These are phyloP conservation scores for Penicillium robsamsonii DNA, from an alignment of 495 filamentous ascomycete species.

Conservation along the genomic window DNA sequence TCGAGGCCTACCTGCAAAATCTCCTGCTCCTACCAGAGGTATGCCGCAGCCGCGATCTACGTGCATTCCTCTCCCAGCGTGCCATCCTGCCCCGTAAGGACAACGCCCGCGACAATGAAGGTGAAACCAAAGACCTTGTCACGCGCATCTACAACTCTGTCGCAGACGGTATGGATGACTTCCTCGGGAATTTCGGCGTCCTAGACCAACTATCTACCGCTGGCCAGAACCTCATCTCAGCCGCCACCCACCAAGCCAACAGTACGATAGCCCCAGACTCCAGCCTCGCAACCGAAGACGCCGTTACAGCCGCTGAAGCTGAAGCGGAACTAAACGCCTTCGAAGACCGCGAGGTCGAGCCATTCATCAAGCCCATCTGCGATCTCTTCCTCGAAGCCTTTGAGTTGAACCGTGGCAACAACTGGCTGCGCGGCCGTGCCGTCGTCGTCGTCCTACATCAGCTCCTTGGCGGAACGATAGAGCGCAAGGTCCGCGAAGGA, in stretches of 20 bases:
- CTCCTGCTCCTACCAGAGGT: constrained; percentile 87
- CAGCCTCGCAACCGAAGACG: constrained; percentile 53
- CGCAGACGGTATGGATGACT: constrained; percentile 97
- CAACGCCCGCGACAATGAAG: constrained; percentile 53
- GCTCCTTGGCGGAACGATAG: constrained; percentile 79
- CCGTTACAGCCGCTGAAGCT: constrained; percentile 76
- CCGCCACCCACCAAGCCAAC: constrained; percentile 74
- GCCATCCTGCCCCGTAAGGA: constrained; percentile 62
- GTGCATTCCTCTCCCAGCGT: constrained; percentile 90
- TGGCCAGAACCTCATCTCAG: constrained; percentile 88
- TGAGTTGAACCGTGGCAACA: constrained; percentile 89
- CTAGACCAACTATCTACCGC: constrained; percentile 92
- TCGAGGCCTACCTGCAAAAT: constrained; percentile 84
- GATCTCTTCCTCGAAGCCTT: constrained; percentile 97
- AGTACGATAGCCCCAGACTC: constrained; percentile 35
- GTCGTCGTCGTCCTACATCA: constrained; percentile 81
- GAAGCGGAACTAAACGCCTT: constrained; percentile 94
- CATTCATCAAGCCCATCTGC: constrained; percentile 97
- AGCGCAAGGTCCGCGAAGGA: constrained; percentile 86
- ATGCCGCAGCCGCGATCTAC: constrained; percentile 86
- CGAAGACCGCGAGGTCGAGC: constrained; percentile 82
- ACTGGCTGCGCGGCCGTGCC: constrained; percentile 88
- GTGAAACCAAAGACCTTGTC: constrained; percentile 83
- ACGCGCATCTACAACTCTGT: constrained; percentile 94
- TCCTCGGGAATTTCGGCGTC: constrained; percentile 90